These are phyloP conservation scores for Plasmodium coatneyi DNA, from an alignment of 169 alveolate species.

Conservation along the genomic window DNA sequence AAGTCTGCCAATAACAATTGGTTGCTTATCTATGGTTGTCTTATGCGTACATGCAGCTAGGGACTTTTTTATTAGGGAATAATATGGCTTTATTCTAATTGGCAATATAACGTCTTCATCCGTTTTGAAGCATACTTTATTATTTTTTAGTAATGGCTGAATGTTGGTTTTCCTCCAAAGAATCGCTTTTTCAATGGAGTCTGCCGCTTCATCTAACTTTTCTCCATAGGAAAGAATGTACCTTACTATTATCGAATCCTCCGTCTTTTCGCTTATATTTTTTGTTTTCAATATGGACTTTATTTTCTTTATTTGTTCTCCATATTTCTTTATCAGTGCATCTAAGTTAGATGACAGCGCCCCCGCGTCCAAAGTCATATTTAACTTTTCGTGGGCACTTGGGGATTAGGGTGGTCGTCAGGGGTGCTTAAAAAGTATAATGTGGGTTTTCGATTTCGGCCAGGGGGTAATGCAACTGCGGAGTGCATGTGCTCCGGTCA, in stretches of 20 bases:
- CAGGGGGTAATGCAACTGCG: background rate
- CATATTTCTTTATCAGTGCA: conserved; percentile 16
- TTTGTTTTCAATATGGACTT: conserved; percentile 31
- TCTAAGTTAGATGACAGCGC: conserved; percentile 10
- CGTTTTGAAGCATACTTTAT: background rate
- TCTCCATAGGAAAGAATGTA: conserved; percentile 65
- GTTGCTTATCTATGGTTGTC: conserved; percentile 52
- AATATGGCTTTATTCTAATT: conserved; percentile 55
- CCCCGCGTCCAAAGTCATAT: conserved; percentile 19
- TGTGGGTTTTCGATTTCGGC: background rate
- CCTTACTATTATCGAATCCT: conserved; percentile 43
- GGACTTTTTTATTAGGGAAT: conserved; percentile 49
- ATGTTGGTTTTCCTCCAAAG: conserved; percentile 38
- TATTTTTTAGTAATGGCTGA: conserved; percentile 49
- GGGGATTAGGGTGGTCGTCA: background rate
- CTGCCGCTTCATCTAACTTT: conserved; percentile 50
- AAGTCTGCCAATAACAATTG: conserved; percentile 59
- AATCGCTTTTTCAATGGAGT: conserved; percentile 44
- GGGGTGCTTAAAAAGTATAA: background rate
- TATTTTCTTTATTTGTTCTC: conserved; percentile 22
- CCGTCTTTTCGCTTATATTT: conserved; percentile 35
- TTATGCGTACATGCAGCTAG: conserved; percentile 68
- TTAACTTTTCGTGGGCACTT: background rate
- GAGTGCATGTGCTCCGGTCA: background rate
- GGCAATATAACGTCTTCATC: conserved; percentile 24